Percentiles rank a stretch among this genome's conserved stretches.
Conservation (phyloP, 495 filamentous ascomycete genomes). For the Cryomyces minteri region DNA sequence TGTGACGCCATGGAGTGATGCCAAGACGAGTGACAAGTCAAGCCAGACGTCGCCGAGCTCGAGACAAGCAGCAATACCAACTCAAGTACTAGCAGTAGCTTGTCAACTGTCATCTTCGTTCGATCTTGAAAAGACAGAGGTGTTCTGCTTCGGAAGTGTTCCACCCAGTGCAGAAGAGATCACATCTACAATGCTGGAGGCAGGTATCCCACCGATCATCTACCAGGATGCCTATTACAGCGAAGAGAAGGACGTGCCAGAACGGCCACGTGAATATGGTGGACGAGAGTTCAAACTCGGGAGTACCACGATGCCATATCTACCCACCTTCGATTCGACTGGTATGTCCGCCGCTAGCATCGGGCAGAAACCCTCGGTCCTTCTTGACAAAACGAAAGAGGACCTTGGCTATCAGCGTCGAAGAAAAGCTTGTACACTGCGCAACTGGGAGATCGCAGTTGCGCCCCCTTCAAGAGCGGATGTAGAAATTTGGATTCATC, state of each 20-base stretch:
- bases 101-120: constrained; percentile 13
- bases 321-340: constrained; percentile 59
- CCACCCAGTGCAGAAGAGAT: constrained; percentile 19
- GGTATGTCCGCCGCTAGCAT: constrained; percentile 34
- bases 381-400: constrained; percentile 31
- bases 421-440: constrained; percentile 32
- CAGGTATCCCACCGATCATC: constrained; percentile 34
- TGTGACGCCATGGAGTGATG: constrained; percentile 10
- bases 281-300: constrained; percentile 70
- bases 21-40: constrained; percentile 1
- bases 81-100: constrained; percentile 9
- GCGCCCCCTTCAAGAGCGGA: constrained; percentile 53
- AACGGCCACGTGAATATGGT: constrained; percentile 63
- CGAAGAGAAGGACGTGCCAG: constrained; percentile 70
- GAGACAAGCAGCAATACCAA: constrained; percentile 1
- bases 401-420: constrained; percentile 29
- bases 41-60: not conserved
- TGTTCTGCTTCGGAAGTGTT: constrained; percentile 12
- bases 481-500: constrained; percentile 47
- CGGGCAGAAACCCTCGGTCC: constrained; percentile 28
- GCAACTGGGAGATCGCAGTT: constrained; percentile 45
- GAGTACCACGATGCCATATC: constrained; percentile 53
- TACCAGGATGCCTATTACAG: constrained; percentile 84
- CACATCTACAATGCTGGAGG: constrained; percentile 13
- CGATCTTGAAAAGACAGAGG: not conserved